Evolutionary conservation across 2,329 filamentous ascomycete genomes (phyloP), one percentile per base, ranked within the genome.

Genomic region (Fusarium foetens): DNA sequence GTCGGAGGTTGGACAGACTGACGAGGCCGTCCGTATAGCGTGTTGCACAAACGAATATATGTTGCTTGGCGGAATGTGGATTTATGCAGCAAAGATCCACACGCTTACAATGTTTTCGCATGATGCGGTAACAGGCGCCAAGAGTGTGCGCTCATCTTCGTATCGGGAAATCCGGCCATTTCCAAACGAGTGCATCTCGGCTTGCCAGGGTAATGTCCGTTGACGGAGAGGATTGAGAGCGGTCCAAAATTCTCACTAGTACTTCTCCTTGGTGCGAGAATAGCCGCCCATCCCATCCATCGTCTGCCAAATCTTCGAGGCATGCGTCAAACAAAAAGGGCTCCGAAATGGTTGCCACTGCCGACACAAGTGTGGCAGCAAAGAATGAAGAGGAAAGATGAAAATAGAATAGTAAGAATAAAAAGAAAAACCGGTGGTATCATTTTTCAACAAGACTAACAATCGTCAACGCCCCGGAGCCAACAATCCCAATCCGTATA

Each of bases 401-500:
- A 41, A 33, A 58, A 46, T 45, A 52, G 48, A 58, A 63, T 64
- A 17, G 45, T 25, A 39, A 43, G 43, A 43, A 61, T 36, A 60
- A 46, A 60, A 49, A 39, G 62, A 63, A 70, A 66, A 75, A 68
- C 60, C 72, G 51, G 72, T 77, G 75, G 74, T 77, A 77, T 77
- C 75, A 77, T 75, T 75, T 76, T 68, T 71, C 58, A 73, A 73
- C 46, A 72, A 72, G 52, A 66, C 66, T 68, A 59, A 72, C 53
- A 70, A 54, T 73, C 64, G 65, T 74, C 64, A 76, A 75, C 75
- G 74, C 72, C 75, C 64, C 66, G 48, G 62, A 71, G 63, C 64
- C 72, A 69, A 67, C 62, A 75, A 70, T 65, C 67, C 71, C 63
- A 64, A 51, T 63, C 64, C 71, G 46, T 75, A 54, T 73, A 66